Percentiles rank a stretch among this genome's conserved stretches.
Conservation (phyloP, 2,329 filamentous ascomycete species). For the Ophiognomonia clavigignenti-juglandacearum region DNA sequence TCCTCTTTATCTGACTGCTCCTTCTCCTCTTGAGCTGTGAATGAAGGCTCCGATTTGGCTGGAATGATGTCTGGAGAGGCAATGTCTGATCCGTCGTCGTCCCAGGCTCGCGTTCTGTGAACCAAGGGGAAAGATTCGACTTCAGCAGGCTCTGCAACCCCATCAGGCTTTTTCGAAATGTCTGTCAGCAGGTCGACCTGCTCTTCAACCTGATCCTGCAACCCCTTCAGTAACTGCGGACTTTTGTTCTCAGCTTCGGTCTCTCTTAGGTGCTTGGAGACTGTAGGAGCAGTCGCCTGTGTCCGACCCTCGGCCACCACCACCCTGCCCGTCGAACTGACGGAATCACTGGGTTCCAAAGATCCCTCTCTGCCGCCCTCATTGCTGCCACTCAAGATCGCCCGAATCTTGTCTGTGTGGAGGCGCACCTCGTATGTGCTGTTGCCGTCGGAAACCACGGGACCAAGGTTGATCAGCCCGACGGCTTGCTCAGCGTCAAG, state of each 20-base stretch:
- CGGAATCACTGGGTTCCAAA: background rate
- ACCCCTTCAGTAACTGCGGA: too few relatives aligned
- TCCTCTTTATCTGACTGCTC: background rate
- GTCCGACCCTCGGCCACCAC: background rate
- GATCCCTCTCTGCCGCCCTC: background rate
- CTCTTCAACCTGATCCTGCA: too few relatives aligned
- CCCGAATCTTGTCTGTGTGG: constrained; percentile 6
- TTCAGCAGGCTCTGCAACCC: background rate
- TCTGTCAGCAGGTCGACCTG: background rate
- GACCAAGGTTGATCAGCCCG: constrained; percentile 35
- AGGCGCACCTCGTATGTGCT: constrained; percentile 24
- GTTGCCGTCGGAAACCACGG: constrained; percentile 18
- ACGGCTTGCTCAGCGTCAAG: constrained; percentile 32
- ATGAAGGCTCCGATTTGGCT: background rate
- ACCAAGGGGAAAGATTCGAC: background rate
- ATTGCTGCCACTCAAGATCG: background rate
- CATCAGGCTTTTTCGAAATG: background rate
- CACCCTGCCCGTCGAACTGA: background rate
- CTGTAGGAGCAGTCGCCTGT: background rate
- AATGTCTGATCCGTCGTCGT: background rate
- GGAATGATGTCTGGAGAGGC: background rate
- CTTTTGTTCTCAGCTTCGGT: background rate
- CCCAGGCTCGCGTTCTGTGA: background rate
- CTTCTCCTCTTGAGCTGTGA: background rate
- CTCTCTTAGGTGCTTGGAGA: background rate